phyloP scores from a whole-genome alignment of 1,284 basidiomycete genomes.

The Sutorius eximius region DNA sequence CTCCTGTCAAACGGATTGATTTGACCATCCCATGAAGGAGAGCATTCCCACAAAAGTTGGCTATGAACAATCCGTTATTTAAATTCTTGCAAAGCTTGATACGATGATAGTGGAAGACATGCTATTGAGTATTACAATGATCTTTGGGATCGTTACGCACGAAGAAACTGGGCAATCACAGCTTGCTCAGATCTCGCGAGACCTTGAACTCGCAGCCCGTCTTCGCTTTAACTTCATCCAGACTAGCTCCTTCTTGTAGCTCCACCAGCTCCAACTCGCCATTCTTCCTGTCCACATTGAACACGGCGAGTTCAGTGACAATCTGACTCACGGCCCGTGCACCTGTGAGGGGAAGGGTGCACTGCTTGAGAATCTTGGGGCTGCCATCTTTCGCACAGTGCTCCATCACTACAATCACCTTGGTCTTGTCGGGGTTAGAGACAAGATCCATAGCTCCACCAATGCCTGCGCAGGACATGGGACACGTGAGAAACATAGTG shows the following conservation, averaged over 20 bases:
- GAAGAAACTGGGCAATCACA: slow-evolving; percentile 17
- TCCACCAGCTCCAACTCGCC: slow-evolving; percentile 80
- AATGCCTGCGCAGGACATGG: slow-evolving; percentile 55
- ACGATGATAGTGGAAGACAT: background rate
- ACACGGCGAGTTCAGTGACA: slow-evolving; percentile 91
- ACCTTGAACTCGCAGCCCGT: slow-evolving; percentile 80
- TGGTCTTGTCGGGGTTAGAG: slow-evolving; percentile 89
- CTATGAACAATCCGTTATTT: background rate
- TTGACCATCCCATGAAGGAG: slow-evolving; percentile 1
- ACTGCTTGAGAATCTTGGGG: slow-evolving; percentile 84
- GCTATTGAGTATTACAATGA: slow-evolving; percentile 11
- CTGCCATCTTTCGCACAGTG: slow-evolving; percentile 88
- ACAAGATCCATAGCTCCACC: slow-evolving; percentile 97
- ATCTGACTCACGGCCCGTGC: slow-evolving; percentile 84
- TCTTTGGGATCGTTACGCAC: background rate
- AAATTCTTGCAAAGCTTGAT: background rate
- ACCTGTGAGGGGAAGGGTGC: slow-evolving; percentile 86
- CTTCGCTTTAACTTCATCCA: slow-evolving; percentile 85
- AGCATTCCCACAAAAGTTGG: background rate
- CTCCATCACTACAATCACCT: slow-evolving; percentile 86
- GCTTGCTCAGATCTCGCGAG: slow-evolving; percentile 41
- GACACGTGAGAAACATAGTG: slow-evolving; percentile 4
- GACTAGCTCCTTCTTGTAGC: slow-evolving; percentile 76
- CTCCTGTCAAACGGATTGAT: background rate
- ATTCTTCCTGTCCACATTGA: slow-evolving; percentile 78